Conservation (phyloP, 2,329 filamentous ascomycete genomes). For the Claviceps sp. region DNA sequence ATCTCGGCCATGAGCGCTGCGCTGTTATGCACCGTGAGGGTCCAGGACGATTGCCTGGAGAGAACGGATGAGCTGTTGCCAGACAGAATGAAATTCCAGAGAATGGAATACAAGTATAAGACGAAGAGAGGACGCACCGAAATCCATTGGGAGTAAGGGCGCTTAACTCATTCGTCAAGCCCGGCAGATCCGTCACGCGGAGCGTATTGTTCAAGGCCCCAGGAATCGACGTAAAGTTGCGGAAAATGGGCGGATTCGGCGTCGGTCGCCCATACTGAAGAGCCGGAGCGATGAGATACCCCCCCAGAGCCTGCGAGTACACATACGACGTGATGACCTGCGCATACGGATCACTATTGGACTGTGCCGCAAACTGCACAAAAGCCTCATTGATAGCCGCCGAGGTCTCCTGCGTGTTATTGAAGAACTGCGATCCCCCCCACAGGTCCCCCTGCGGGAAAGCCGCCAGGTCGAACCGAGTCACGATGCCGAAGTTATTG, state of each 20-base stretch:
- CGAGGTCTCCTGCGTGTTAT: constrained; percentile 10
- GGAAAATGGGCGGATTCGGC: constrained; percentile 8
- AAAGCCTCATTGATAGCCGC: constrained; percentile 11
- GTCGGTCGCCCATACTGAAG: constrained; percentile 4
- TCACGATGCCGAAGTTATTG: constrained; percentile 43
- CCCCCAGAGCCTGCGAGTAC: constrained; percentile 8
- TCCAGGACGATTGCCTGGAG: constrained; percentile 6
- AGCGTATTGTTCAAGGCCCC: constrained; percentile 10
- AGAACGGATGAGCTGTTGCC: not conserved
- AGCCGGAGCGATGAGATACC: constrained; percentile 6
- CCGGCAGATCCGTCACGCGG: constrained; percentile 8
- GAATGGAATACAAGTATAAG: not conserved
- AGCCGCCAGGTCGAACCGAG: constrained; percentile 31
- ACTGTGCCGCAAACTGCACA: constrained; percentile 9
- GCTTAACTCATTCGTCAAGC: constrained; percentile 12
- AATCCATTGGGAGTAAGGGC: constrained; percentile 9
- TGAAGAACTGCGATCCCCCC: constrained; percentile 16
- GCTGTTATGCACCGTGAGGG: constrained; percentile 10
- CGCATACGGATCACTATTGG: constrained; percentile 9
- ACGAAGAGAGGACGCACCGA: constrained; percentile 1
- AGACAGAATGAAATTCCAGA: not conserved
- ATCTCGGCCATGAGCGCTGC: constrained; percentile 11
- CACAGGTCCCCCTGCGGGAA: constrained; percentile 24
- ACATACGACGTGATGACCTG: constrained; percentile 12
- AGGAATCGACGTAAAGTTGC: constrained; percentile 11